phyloP scores from a whole-genome alignment of 2,329 filamentous ascomycete species.

The Penicillium sp. region DNA sequence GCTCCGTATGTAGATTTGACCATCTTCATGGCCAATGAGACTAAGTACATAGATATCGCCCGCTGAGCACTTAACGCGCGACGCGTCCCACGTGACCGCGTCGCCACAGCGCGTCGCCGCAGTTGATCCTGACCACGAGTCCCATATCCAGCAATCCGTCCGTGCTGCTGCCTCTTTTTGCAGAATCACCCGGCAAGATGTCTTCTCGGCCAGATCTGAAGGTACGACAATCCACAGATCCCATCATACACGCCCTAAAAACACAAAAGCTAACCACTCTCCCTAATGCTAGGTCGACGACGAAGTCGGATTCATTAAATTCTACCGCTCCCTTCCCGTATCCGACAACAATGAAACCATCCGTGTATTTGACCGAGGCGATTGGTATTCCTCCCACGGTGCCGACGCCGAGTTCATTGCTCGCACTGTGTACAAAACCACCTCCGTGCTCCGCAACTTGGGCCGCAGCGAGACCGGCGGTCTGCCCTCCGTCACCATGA shows the following conservation, averaged over 20 bases:
- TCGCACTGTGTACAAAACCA: slow-evolving; percentile 89
- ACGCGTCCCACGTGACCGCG: slow-evolving; percentile 39
- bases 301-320: slow-evolving; percentile 93
- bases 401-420: slow-evolving; percentile 49
- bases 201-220: slow-evolving; percentile 70
- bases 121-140: slow-evolving; percentile 11
- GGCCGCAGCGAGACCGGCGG: slow-evolving; percentile 81
- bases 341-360: slow-evolving; percentile 65
- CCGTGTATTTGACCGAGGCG: slow-evolving; percentile 87
- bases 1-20: not conserved
- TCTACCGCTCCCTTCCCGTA: slow-evolving; percentile 80
- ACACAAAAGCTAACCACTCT: slow-evolving; percentile 8
- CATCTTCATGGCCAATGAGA: not conserved
- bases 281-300: slow-evolving; percentile 71
- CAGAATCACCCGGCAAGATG: slow-evolving; percentile 49
- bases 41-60: too few relatives aligned
- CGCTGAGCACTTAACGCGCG: slow-evolving; percentile 24
- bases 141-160: slow-evolving; percentile 22
- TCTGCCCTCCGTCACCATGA: slow-evolving; percentile 91
- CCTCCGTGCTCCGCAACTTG: slow-evolving; percentile 86
- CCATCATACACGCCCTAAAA: not conserved
- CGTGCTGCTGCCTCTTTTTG: slow-evolving; percentile 11
- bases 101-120: slow-evolving; percentile 26
- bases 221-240: slow-evolving; percentile 45
- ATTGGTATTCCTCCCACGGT: slow-evolving; percentile 77